Conservation (phyloP, 1,284 basidiomycete genomes). For the Sporisorium scitamineum region DNA sequence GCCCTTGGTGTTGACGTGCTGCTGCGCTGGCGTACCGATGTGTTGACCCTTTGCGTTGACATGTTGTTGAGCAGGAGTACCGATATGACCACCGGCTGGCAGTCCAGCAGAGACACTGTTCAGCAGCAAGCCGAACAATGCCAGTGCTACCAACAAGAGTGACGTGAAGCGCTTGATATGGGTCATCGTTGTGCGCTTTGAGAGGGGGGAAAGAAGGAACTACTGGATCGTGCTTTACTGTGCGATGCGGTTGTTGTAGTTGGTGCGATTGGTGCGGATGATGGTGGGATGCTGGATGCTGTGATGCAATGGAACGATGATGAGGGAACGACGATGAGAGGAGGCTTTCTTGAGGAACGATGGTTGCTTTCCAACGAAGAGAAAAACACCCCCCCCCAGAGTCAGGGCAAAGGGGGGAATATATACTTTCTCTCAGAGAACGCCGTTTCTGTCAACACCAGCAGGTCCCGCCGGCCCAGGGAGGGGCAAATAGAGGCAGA, state of each 20-base stretch:
- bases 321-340: no score
- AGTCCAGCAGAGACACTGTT: background rate
- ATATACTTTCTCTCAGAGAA: background rate
- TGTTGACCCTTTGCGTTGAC: no score
- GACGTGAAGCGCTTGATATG: background rate
- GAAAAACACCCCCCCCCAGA: no score
- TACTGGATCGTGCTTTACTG: background rate
- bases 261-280: background rate
- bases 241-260: no score
- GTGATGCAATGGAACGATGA: no score
- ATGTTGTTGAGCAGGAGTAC: background rate
- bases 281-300: background rate
- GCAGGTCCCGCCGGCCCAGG: background rate
- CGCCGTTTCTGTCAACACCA: background rate
- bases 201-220: background rate
- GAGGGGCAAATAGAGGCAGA: no score
- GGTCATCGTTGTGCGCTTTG: no score
- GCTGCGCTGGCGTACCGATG: background rate
- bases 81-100: background rate
- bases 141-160: background rate
- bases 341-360: background rate
- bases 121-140: background rate
- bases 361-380: background rate
- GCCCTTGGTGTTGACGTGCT: background rate
- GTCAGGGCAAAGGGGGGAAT: background rate